These are phyloP conservation scores for Schizophyllum amplum DNA, from an alignment of 1,284 basidiomycete genomes.

Conservation along the genomic window DNA sequence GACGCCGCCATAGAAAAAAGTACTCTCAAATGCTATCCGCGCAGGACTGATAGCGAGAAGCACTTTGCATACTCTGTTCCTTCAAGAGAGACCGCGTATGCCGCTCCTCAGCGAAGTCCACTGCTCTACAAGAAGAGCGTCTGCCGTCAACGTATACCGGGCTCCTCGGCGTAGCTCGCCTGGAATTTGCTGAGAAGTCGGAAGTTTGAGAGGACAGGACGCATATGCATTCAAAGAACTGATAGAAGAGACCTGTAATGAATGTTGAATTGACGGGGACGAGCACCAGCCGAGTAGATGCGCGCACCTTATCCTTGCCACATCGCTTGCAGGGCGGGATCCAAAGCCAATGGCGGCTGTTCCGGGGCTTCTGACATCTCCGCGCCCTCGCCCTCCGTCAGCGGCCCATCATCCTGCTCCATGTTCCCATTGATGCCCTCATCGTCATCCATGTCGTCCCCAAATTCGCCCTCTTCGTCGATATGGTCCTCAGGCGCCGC, in stretches of 20 bases:
- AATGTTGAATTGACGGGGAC: background rate
- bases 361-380: background rate
- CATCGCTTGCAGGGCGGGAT: background rate
- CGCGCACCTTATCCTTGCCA: background rate
- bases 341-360: background rate
- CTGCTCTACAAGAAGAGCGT: background rate
- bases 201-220: background rate
- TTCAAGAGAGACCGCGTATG: no score
- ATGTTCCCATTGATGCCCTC: background rate
- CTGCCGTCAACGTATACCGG: background rate
- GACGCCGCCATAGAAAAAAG: no score
- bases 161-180: no score
- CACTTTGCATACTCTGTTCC: no score
- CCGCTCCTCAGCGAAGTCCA: background rate
- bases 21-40: no score
- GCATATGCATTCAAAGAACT: background rate
- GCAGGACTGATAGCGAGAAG: no score
- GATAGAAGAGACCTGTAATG: background rate
- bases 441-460: background rate
- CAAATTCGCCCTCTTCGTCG: background rate
- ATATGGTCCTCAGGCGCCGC: background rate
- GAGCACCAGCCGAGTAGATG: background rate
- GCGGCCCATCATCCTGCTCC: background rate
- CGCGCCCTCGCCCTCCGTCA: no score
- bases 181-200: background rate